Base-by-base conservation (phyloP, 805 yeast genomes). In the Kluyveromyces aestuarii region DNA sequence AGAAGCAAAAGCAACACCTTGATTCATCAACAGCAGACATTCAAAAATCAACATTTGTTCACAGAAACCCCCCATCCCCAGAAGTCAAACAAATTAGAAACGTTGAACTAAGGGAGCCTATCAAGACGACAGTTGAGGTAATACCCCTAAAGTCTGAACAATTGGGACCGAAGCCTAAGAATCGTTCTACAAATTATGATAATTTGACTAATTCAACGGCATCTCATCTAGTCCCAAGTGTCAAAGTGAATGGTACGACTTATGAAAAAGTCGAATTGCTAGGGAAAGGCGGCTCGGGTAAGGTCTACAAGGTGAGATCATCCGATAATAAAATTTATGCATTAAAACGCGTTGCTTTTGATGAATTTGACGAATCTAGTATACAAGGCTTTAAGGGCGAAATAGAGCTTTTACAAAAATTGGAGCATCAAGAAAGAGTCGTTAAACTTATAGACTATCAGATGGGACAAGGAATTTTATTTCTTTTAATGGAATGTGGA, bases 241-340 rank as follows among this genome's bases (percentile, higher is more conserved):
- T 75, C 6, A 55, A 58, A 8, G 76, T 83, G 1, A 86, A 88
- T 61, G 80, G 77, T 1, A 73, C 73, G 35, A 74, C 74, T 40
- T 91, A 86, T 60, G 90, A 84, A 57, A 76, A 83, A 49, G 67
- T 86, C 27, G 96, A 88, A 59, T 70, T 86, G 13, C 64, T 90
- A 17, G 98, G 97, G 6, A 77, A 85, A 63, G 98, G 97, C 25
- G 98, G 97, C 0, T 77, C 96, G 0, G 89, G 96, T 0, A 87
- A 84, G 60, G 98, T 90, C 18, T 90, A 83, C 70, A 85, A 83
- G 62, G 93, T 84, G 1, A 83, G 57, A 46, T 59, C 57, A 77
- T 0, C 53, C 58, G 74, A 74, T 44, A 80, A 79, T 51, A 79
- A 76, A 55, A 66, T 77, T 1, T 87, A 76, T 63, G 98, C 98